Evolutionary conservation across 2,329 filamentous ascomycete genomes (phyloP).

Genomic region (Grosmannia serpens): DNA sequence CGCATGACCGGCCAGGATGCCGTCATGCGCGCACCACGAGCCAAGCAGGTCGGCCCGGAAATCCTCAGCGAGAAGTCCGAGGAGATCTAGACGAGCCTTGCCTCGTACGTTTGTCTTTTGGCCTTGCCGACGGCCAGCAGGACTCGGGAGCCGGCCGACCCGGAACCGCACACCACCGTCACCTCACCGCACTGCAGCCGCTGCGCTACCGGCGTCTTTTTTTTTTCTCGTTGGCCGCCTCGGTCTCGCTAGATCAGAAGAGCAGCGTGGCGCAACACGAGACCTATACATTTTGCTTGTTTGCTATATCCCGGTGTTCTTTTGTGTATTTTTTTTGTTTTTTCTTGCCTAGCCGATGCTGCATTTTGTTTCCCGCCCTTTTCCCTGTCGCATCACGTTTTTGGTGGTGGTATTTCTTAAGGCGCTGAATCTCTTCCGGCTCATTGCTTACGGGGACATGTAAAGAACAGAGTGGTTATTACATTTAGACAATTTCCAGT

Average conservation of each 20-base stretch:
- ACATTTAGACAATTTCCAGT: too few relatives aligned
- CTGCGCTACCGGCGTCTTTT: background rate
- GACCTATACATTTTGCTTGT: background rate
- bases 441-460: background rate
- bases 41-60: conserved; percentile 7
- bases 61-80: conserved; percentile 24
- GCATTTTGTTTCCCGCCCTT: background rate
- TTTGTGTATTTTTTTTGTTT: background rate
- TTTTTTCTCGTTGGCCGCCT: background rate
- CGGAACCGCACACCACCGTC: background rate
- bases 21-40: conserved; percentile 52
- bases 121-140: background rate
- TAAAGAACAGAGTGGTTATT: too few relatives aligned
- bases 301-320: background rate
- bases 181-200: background rate
- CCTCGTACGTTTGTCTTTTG: background rate
- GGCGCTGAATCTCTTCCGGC: background rate
- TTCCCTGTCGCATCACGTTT: background rate
- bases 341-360: background rate
- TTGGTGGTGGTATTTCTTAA: background rate
- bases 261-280: background rate
- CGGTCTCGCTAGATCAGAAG: background rate
- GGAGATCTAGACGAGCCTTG: conserved; percentile 7
- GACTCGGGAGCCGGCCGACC: background rate
- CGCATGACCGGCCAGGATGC: conserved; percentile 86